Evolutionary conservation across 1,284 basidiomycete genomes (phyloP).

Genomic region (Waitea zeae): DNA sequence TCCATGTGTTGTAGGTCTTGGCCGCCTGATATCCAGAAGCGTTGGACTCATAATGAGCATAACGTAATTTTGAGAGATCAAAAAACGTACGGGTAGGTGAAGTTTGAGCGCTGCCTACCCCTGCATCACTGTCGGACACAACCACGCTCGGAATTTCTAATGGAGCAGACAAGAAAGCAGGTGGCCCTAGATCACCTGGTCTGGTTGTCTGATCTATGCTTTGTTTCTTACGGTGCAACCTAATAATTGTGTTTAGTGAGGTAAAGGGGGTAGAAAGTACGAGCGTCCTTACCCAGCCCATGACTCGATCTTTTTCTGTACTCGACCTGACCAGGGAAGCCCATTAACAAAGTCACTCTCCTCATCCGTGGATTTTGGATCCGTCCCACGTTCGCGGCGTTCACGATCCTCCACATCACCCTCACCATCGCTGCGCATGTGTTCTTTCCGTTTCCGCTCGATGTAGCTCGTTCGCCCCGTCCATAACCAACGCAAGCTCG

Average conservation of each 20-base stretch:
- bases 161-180: no score
- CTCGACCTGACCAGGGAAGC: conserved; percentile 34
- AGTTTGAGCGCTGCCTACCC: no score
- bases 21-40: no score
- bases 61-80: no score
- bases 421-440: conserved; percentile 18
- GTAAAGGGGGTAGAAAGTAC: not conserved
- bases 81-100: no score
- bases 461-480: conserved; percentile 16
- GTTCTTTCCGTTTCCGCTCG: conserved; percentile 15
- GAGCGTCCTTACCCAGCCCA: conserved; percentile 42
- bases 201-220: conserved; percentile 20
- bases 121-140: no score
- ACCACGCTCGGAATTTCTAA: no score
- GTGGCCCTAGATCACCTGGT: no score
- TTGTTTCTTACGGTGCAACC: conserved; percentile 18
- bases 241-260: conserved; percentile 8
- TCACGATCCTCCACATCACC: conserved; percentile 18
- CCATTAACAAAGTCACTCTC: conserved; percentile 20
- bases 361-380: conserved; percentile 17
- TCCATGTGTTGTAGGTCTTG: no score
- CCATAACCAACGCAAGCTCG: conserved; percentile 22
- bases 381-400: no score
- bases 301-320: conserved; percentile 51
- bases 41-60: no score